Conservation (phyloP, 345 rosid species). For the Salix purpurea region DNA sequence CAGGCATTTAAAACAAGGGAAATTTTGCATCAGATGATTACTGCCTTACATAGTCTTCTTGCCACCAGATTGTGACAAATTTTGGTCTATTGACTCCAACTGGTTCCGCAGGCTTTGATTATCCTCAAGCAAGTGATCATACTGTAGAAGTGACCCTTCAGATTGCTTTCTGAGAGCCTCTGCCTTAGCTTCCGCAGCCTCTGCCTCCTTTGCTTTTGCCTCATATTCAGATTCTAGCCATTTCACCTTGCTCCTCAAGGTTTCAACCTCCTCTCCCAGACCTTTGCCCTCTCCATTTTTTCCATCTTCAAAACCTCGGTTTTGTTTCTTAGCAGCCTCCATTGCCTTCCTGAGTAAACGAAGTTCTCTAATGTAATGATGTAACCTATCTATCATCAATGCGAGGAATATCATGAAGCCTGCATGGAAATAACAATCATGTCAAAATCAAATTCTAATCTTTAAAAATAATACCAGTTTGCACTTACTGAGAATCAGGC, state of each 20-base stretch:
- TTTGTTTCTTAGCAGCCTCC: slow-evolving; percentile 73
- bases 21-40: not conserved
- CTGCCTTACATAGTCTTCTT: slow-evolving; percentile 43
- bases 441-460: not conserved
- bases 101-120: slow-evolving; percentile 71
- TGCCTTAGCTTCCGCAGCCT: slow-evolving; percentile 52
- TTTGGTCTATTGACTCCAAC: slow-evolving; percentile 49
- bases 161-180: slow-evolving; percentile 66
- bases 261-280: slow-evolving; percentile 43
- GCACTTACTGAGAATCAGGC: not conserved
- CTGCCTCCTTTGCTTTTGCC: slow-evolving; percentile 49
- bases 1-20: not conserved
- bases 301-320: slow-evolving; percentile 52
- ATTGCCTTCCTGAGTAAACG: slow-evolving; percentile 65
- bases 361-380: slow-evolving; percentile 82
- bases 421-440: slow-evolving; percentile 18
- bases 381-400: slow-evolving; percentile 80
- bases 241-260: slow-evolving; percentile 41
- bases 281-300: slow-evolving; percentile 45
- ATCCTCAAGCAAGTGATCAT: slow-evolving; percentile 65
- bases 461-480: not conserved
- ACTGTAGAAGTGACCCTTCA: slow-evolving; percentile 63
- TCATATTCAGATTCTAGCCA: slow-evolving; percentile 47
- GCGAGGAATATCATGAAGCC: slow-evolving; percentile 75
- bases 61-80: slow-evolving; percentile 31